These are phyloP conservation scores for Clonostachys byssicola DNA, from an alignment of 2,329 filamentous ascomycete genomes.

Conservation along the genomic window DNA sequence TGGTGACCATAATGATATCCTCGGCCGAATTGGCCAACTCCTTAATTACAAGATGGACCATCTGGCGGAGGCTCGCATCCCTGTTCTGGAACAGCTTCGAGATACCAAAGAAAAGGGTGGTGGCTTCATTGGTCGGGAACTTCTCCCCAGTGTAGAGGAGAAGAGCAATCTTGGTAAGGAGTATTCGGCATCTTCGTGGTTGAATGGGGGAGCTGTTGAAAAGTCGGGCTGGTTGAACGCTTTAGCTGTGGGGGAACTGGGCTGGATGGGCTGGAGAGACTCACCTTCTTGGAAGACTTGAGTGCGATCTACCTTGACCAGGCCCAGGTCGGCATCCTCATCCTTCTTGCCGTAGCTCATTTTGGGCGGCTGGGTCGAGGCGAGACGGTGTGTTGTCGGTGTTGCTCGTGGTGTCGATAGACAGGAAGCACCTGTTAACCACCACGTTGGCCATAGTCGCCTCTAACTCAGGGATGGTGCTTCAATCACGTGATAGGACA, in stretches of 20 bases:
- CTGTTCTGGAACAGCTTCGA: slow-evolving; percentile 99
- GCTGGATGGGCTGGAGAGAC: not conserved
- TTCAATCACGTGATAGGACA: slow-evolving; percentile 1
- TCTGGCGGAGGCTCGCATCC: slow-evolving; percentile 94
- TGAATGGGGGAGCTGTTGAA: slow-evolving; percentile 98
- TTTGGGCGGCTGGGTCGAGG: slow-evolving; percentile 34
- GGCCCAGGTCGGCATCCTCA: slow-evolving; percentile 88
- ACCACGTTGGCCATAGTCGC: slow-evolving; percentile 30
- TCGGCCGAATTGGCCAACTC: slow-evolving; percentile 92
- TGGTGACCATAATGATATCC: slow-evolving; percentile 99
- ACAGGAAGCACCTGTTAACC: slow-evolving; percentile 14
- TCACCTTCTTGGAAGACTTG: slow-evolving; percentile 98
- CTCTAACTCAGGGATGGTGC: slow-evolving; percentile 20
- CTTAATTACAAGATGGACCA: slow-evolving; percentile 98
- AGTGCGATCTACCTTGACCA: slow-evolving; percentile 96
- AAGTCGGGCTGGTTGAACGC: slow-evolving; percentile 66
- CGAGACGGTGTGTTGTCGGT: too few relatives aligned
- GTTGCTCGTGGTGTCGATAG: too few relatives aligned
- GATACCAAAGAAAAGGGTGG: slow-evolving; percentile 96
- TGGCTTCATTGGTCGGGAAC: slow-evolving; percentile 96
- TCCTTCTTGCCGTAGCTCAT: slow-evolving; percentile 99
- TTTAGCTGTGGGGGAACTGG: slow-evolving; percentile 24
- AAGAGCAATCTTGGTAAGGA: slow-evolving; percentile 94
- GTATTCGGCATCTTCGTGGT: slow-evolving; percentile 93
- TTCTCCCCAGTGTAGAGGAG: slow-evolving; percentile 95